Evolutionary conservation across 2,329 filamentous ascomycete genomes (phyloP), one percentile per base, ranked within the genome.

Genomic region (Hirsutella thompsonii): DNA sequence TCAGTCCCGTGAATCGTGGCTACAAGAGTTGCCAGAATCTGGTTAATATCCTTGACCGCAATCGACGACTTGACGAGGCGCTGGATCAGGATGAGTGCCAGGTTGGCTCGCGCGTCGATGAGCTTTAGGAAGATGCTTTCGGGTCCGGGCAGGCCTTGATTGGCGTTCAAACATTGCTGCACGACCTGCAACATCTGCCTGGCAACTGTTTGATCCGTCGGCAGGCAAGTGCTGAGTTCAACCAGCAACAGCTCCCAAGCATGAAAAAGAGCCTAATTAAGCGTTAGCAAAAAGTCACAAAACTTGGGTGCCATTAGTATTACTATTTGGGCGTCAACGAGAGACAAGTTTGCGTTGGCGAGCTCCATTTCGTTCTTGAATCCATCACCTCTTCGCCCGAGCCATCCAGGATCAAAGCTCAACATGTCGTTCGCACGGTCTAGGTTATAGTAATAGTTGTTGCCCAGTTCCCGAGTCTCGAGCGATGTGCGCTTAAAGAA

Each of bases 321-420:
- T 68, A 85, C 80, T 48, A 92, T 81, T 64, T 98, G 88, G 20
- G 90, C 85, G 58, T 96, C 88, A 28, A 98, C 87, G 28, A 94
- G 69, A 20, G 89, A 94, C 40, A 98, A 60, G 59, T 98, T 96
- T 46, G 83, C 67, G 58, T 98, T 98, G 34, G 90, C 92, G 45
- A 79, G 79, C 52, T 81, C 76, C 62, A 98, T 81, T 56, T 98
- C 92, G 38, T 76, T 74, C 46, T 75, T 73, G 61, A 94, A 94
- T 0, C 89, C 89, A 52, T 81, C 74, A 41, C 76, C 72, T 49
- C 66, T 71, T 48, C 67, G 69, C 35, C 82, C 82, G 40, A 66
- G 66, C 92, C 92, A 98, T 32, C 80, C 79, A 42, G 76, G 69
- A 57, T 94, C 84, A 53, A 83, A 85, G 16, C 68, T 69, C 19